phyloP scores from a whole-genome alignment of 306 rosid genomes.

The Alnus rubra region DNA sequence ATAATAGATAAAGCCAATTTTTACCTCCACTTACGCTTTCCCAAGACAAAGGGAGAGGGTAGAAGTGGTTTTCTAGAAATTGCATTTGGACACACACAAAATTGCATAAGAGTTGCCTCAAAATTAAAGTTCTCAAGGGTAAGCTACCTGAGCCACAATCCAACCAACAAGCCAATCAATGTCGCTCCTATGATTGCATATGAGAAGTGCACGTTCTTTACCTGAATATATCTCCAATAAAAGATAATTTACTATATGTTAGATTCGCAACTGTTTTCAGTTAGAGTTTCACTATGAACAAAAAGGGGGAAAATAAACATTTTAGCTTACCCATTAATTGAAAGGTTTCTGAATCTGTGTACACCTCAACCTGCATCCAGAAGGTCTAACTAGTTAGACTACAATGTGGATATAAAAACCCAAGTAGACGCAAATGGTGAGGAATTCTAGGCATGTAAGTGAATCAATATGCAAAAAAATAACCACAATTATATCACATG shows the following conservation, averaged over 20 bases:
- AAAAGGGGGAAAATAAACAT: background rate
- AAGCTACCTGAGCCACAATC: conserved; percentile 82
- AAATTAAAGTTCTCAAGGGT: conserved; percentile 19
- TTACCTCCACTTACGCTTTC: background rate
- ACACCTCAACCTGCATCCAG: conserved; percentile 64
- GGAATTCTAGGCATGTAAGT: conserved; percentile 3
- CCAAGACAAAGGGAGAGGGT: background rate
- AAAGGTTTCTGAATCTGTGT: conserved; percentile 64
- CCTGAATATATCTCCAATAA: conserved; percentile 49
- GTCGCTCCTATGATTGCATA: conserved; percentile 90
- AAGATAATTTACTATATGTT: conserved; percentile 4
- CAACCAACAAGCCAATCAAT: conserved; percentile 98
- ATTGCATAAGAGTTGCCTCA: background rate
- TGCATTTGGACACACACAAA: background rate
- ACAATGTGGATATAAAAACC: conserved; percentile 19
- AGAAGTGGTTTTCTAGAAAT: background rate
- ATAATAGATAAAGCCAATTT: background rate
- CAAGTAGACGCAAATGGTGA: background rate
- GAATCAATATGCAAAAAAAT: conserved; percentile 9
- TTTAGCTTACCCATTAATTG: conserved; percentile 60
- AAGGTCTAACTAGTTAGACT: conserved; percentile 33
- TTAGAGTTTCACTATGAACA: background rate
- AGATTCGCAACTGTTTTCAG: background rate
- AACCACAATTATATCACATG: background rate
- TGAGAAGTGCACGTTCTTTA: conserved; percentile 75